These are phyloP conservation scores for Xylaria hypoxylon DNA, from an alignment of 2,329 filamentous ascomycete species.

Conservation along the genomic window DNA sequence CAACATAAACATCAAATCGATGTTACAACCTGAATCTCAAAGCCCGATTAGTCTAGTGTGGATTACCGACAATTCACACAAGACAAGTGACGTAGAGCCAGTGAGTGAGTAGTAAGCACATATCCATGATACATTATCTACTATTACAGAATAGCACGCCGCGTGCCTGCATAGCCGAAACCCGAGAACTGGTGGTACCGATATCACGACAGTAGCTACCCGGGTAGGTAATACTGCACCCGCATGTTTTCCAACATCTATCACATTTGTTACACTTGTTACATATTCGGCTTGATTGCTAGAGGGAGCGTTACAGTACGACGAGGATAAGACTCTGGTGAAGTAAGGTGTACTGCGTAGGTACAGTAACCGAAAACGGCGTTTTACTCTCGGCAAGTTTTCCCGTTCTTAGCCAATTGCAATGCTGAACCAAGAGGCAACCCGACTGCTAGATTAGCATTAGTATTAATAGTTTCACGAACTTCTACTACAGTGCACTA, in stretches of 20 bases:
- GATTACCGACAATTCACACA: not conserved
- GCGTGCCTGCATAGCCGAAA: conserved; percentile 7
- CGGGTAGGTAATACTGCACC: too few relatives aligned
- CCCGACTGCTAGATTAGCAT: not conserved
- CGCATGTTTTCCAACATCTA: too few relatives aligned
- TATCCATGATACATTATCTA: conserved; percentile 1
- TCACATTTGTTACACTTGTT: too few relatives aligned
- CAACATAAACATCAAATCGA: not conserved
- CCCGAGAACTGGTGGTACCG: not conserved
- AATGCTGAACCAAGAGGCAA: conserved; percentile 18
- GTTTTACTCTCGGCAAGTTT: conserved; percentile 13
- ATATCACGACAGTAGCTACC: not conserved
- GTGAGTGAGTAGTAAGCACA: not conserved
- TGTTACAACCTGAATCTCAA: not conserved
- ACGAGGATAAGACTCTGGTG: not conserved
- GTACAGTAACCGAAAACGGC: too few relatives aligned
- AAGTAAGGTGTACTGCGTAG: not conserved
- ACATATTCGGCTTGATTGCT: too few relatives aligned
- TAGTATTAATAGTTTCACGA: not conserved
- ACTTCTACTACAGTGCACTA: not conserved
- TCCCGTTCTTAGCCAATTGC: not conserved
- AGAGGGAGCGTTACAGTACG: not conserved
- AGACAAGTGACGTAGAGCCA: not conserved
- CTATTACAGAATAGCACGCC: not conserved
- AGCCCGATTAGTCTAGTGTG: not conserved